Conservation (phyloP, 768 basidiomycete genomes). For the Boletus pseudo-olivaceus region DNA sequence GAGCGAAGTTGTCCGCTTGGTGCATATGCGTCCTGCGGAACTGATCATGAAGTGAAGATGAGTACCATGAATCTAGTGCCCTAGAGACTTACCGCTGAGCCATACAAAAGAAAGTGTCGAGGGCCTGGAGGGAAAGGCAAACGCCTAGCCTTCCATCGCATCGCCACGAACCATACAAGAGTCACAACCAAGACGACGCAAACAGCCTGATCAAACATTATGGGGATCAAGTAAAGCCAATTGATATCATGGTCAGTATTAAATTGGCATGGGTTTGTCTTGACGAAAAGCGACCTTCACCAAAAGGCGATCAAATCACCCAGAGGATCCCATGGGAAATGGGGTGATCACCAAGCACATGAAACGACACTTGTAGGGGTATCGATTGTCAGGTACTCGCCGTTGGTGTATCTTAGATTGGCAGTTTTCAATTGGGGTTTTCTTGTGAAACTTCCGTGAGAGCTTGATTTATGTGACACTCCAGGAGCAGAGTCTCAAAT, state of each 20-base stretch:
- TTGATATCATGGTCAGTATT: not conserved
- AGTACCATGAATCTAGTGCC: not conserved
- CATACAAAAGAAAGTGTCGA: not conserved
- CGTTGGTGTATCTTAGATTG: too few relatives aligned
- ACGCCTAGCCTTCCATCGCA: not conserved
- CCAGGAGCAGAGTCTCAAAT: not conserved
- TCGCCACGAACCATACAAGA: not conserved
- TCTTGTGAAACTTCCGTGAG: too few relatives aligned
- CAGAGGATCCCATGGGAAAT: too few relatives aligned
- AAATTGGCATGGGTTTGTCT: not conserved
- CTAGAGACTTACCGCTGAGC: not conserved
- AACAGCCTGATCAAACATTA: not conserved
- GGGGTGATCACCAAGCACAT: too few relatives aligned
- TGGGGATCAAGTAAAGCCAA: not conserved
- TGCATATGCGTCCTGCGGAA: slow-evolving; percentile 2
- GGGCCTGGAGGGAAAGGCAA: slow-evolving; percentile 5
- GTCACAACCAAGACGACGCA: not conserved
- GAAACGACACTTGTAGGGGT: too few relatives aligned
- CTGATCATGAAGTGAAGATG: not conserved
- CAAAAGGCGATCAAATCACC: too few relatives aligned
- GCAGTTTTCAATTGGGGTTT: too few relatives aligned
- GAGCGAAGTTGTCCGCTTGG: slow-evolving; percentile 5
- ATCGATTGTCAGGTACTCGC: too few relatives aligned
- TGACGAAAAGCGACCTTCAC: too few relatives aligned
- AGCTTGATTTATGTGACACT: too few relatives aligned